These are phyloP conservation scores for Fusarium bulbicola DNA, from an alignment of 2,329 filamentous ascomycete species.

Conservation along the genomic window DNA sequence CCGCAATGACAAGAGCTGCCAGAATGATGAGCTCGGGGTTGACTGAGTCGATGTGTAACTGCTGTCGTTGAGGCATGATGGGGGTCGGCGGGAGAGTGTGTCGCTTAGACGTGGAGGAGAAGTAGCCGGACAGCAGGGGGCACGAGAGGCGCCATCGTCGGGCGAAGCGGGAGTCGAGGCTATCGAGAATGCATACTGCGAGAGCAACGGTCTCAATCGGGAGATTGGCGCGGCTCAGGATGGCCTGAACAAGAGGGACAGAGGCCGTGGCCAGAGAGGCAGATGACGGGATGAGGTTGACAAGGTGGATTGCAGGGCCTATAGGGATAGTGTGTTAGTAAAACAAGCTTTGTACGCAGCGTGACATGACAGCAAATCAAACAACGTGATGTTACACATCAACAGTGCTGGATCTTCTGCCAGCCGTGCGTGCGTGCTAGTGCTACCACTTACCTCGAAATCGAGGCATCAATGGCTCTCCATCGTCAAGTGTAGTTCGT, in stretches of 20 bases:
- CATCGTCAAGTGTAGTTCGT: conserved; percentile 53
- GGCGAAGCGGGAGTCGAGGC: conserved; percentile 69
- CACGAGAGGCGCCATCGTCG: conserved; percentile 69
- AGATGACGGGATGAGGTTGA: conserved; percentile 71
- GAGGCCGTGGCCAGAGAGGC: conserved; percentile 69
- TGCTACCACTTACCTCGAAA: conserved; percentile 48
- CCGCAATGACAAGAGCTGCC: conserved; percentile 69
- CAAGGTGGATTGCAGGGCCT: conserved; percentile 73
- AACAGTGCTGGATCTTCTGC: neutral
- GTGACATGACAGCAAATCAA: conserved; percentile 8
- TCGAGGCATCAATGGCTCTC: conserved; percentile 52
- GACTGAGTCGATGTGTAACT: conserved; percentile 68
- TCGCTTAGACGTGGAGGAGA: conserved; percentile 50
- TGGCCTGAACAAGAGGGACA: conserved; percentile 66
- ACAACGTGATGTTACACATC: conserved; percentile 14
- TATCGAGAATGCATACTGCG: conserved; percentile 73
- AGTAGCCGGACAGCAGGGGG: conserved; percentile 54
- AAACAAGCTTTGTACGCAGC: conserved; percentile 5
- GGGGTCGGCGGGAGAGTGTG: conserved; percentile 59
- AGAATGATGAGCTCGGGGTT: conserved; percentile 70
- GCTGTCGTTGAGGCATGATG: conserved; percentile 45
- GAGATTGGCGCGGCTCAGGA: conserved; percentile 66
- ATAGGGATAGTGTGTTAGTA: conserved; percentile 18
- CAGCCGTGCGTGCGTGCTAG: neutral
- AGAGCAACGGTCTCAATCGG: conserved; percentile 70